Conservation (phyloP, 2,329 filamentous ascomycete species). For the Exophiala spinifera region DNA sequence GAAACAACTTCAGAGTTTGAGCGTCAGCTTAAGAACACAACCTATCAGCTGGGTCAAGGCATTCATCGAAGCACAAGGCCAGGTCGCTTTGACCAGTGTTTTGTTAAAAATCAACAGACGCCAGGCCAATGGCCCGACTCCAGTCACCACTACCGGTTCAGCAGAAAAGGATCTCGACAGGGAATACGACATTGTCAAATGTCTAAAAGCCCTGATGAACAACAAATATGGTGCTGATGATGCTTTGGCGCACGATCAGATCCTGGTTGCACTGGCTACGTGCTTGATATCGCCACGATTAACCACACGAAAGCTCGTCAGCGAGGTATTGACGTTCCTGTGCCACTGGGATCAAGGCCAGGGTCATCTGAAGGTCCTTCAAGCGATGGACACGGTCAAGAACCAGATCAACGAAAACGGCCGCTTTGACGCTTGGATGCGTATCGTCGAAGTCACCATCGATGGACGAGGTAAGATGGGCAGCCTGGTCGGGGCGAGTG, state of each 20-base stretch:
- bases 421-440: slow-evolving; percentile 97
- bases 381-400: slow-evolving; percentile 90
- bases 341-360: slow-evolving; percentile 90
- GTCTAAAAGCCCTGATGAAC: slow-evolving; percentile 96
- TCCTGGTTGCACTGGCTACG: slow-evolving; percentile 80
- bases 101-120: slow-evolving; percentile 90
- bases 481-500: slow-evolving; percentile 91
- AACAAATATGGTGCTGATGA: slow-evolving; percentile 99
- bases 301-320: slow-evolving; percentile 89
- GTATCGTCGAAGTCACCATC: slow-evolving; percentile 92
- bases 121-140: slow-evolving; percentile 69
- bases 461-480: slow-evolving; percentile 99
- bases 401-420: slow-evolving; percentile 85
- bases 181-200: slow-evolving; percentile 97
- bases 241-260: slow-evolving; percentile 82
- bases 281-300: slow-evolving; percentile 85
- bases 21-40: slow-evolving; percentile 91
- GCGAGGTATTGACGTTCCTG: slow-evolving; percentile 91
- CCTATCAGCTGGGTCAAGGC: slow-evolving; percentile 96
- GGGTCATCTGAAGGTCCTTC: slow-evolving; percentile 89
- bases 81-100: slow-evolving; percentile 91
- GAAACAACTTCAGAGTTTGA: slow-evolving; percentile 87
- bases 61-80: slow-evolving; percentile 95
- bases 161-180: slow-evolving; percentile 79
- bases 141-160: slow-evolving; percentile 55